A percentile compares a stretch with the other conserved stretches of the same genome.
These are phyloP conservation scores for Trematosphaeria pertusa DNA, from an alignment of 2,329 filamentous ascomycete genomes.

Conservation along the genomic window DNA sequence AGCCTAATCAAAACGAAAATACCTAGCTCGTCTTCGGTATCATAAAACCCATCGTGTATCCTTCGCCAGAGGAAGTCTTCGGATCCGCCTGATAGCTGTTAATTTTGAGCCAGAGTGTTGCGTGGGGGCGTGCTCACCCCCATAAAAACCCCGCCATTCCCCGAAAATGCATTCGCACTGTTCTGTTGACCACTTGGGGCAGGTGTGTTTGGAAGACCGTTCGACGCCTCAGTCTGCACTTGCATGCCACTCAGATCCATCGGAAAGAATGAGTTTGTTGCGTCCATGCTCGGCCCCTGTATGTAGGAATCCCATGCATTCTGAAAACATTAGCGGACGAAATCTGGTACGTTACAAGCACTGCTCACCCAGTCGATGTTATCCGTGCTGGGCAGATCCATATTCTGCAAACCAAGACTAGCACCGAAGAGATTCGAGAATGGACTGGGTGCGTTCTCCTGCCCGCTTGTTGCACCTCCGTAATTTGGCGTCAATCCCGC, in stretches of 20 bases:
- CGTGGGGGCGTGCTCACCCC: constrained; percentile 37
- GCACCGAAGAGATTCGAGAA: constrained; percentile 63
- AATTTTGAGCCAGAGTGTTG: constrained; percentile 10
- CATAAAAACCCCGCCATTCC: constrained; percentile 47
- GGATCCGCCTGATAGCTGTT: constrained; percentile 30
- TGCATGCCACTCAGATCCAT: constrained; percentile 49
- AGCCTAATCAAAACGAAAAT: too few relatives aligned
- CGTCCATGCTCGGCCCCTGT: constrained; percentile 61
- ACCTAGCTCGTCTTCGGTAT: constrained; percentile 30
- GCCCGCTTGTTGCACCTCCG: constrained; percentile 43
- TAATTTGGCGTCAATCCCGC: constrained; percentile 44
- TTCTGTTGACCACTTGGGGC: constrained; percentile 23
- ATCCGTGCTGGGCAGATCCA: constrained; percentile 57
- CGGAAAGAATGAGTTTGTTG: constrained; percentile 52
- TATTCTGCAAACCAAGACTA: constrained; percentile 57
- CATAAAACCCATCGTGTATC: constrained; percentile 38
- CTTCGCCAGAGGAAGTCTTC: constrained; percentile 31
- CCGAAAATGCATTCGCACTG: constrained; percentile 38
- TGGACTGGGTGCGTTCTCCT: constrained; percentile 56
- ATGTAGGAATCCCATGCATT: constrained; percentile 75
- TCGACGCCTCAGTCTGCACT: constrained; percentile 36
- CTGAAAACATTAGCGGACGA: constrained; percentile 27
- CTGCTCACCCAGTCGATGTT: constrained; percentile 71
- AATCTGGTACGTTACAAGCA: too few relatives aligned
- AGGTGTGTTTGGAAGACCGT: constrained; percentile 26